Evolutionary conservation across 2,329 filamentous ascomycete species (phyloP), one percentile per base, ranked within the genome.

Genomic region (Sporothrix humicola): DNA sequence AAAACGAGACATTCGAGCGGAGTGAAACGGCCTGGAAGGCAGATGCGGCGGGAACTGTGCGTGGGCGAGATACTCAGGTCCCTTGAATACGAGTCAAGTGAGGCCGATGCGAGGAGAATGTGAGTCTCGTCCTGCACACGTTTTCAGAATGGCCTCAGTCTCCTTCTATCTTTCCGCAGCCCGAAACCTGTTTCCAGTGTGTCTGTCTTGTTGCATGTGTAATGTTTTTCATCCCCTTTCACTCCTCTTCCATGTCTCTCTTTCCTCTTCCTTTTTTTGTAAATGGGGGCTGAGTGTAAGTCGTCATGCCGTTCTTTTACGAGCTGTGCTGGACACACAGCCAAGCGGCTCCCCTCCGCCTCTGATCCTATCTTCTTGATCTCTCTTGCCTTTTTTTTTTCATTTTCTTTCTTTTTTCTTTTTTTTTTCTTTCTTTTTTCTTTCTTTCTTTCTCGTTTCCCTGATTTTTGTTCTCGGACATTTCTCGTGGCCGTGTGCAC

Each of bases 1-100:
- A 50, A 71, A 63, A 71, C 69, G n/a, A 71, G 54, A 71, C 69
- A 71, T 71, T 61, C 69, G 23, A 71, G 56, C 46, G 10, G 26
- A 37, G 58, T 71, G 58, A 71, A 52, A 71, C 69, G 26, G 44
- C 8, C 46, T n/a, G 31, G 58, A 71, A 65, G 44, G 17, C 31
- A 5, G 15, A 50, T 37, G 23, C 15, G 17, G 52, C 10, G 8
- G n/a, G 9, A 37, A n/a, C 7, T 20, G 20, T 12, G 15, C 66
- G 42, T 52, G 44, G 69, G 8, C 20, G 13, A n/a, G 7, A 37
- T 15, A 42, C 12, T 26, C 54, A 26, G 31, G 10, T 42, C 54
- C 42, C 4, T 48, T 20, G 31, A 23, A 2, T n/a, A 44, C 13
- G 20, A 23, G 54, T 48, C 20, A 31, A 59, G 52, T 58, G 31